A percentile compares a stretch with the other conserved stretches of the same genome.
These are phyloP conservation scores for Botrytis tulipae DNA, from an alignment of 2,329 filamentous ascomycete species.

Conservation along the genomic window DNA sequence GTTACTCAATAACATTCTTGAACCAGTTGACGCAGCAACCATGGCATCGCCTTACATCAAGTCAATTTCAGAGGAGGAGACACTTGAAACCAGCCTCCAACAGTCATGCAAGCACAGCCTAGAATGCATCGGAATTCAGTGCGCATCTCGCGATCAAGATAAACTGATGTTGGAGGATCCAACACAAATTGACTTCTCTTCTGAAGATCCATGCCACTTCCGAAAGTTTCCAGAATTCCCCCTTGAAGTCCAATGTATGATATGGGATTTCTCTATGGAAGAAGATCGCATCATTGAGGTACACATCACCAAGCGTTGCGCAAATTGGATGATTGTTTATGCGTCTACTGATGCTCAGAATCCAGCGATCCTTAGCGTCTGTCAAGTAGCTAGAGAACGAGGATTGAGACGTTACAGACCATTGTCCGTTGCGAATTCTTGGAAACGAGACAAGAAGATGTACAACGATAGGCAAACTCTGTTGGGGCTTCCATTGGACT, in stretches of 20 bases:
- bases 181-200: not conserved
- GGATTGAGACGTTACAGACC: not conserved
- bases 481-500: not conserved
- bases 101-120: not conserved
- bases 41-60: not conserved
- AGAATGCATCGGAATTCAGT: not conserved
- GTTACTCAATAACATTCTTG: not conserved
- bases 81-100: not conserved
- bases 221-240: not conserved
- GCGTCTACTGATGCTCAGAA: not conserved
- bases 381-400: not conserved
- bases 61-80: not conserved
- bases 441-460: conserved; percentile 4
- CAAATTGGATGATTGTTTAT: not conserved
- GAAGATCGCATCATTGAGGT: not conserved
- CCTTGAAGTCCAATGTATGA: not conserved
- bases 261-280: not conserved
- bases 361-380: not conserved
- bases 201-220: not conserved
- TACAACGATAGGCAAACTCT: not conserved
- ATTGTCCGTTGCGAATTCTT: not conserved
- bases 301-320: not conserved
- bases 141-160: not conserved
- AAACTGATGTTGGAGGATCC: not conserved
- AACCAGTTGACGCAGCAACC: not conserved